Conservation (phyloP, 108 stramenopile species). For the Schizochytrium sp. region DNA sequence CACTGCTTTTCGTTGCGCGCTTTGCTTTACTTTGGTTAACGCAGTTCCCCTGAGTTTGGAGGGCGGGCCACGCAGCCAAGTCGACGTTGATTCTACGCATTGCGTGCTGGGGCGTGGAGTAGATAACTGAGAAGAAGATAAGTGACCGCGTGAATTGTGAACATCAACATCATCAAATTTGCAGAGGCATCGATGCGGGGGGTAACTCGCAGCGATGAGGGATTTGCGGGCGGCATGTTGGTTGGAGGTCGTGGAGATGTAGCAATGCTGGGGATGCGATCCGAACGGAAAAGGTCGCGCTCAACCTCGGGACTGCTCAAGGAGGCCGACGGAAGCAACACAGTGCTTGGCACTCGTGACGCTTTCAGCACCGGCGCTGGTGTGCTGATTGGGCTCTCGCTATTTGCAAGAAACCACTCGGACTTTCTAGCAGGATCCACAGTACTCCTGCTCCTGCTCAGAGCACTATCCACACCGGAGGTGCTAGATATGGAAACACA, state of each 20-base stretch:
- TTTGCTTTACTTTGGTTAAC: no score
- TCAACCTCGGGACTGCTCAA: neutral
- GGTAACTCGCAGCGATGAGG: no score
- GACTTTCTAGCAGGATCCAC: slow-evolving; percentile 27
- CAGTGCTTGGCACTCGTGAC: slow-evolving; percentile 9
- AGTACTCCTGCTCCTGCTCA: slow-evolving; percentile 42
- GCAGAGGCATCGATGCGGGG: neutral
- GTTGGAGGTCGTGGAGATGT: no score
- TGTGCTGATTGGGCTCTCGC: slow-evolving; percentile 49
- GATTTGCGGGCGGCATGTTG: no score
- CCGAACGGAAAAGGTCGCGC: neutral
- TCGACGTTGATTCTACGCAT: no score
- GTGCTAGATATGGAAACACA: slow-evolving; percentile 53
- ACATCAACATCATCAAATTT: no score
- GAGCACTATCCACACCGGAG: slow-evolving; percentile 49
- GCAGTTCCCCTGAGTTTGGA: no score
- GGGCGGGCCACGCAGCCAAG: no score
- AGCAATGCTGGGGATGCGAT: neutral
- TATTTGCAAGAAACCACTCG: slow-evolving; percentile 43
- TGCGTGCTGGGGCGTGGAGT: no score
- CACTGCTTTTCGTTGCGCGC: no score
- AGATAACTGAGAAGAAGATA: no score
- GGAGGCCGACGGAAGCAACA: neutral
- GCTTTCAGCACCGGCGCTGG: slow-evolving; percentile 47
- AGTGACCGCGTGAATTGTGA: no score